Base-by-base conservation (phyloP, 2,329 filamentous ascomycete genomes). In the Gyromitra esculenta region DNA sequence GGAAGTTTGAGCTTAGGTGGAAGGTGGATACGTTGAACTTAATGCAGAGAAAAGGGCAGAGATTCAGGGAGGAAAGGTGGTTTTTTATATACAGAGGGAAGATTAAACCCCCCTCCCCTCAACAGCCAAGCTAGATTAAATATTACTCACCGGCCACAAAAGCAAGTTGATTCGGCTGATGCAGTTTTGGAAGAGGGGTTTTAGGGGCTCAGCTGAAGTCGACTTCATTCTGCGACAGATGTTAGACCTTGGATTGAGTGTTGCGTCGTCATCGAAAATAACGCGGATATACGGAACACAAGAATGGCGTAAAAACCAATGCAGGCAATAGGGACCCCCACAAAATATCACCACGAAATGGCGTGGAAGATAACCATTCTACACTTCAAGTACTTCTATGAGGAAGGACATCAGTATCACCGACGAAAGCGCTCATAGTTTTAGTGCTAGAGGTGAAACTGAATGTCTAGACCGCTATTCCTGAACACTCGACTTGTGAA, bases 221-320 rank as follows among this genome's bases (percentile, higher is more conserved):
- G 25, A 13, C 31, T 57, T 57, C 31, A 13, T 37, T n/a, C 31
- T 39, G 31, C 54, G 13, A 18, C 54, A 57, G 2, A 37, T 57
- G n/a, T 0, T 57, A 57, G 37, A 21, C n/a, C 54, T n/a, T 39
- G 5, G 13, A 8, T 57, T 8, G 31, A n/a, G 13, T 37, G 54
- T n/a, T 37, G 54, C 54, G 31, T 37, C 31, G 31, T 57, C 54
- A 57, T 37, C 54, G 54, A 57, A 57, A 37, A 39, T 57, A 57
- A 57, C 54, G 54, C 54, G 31, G 31, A 57, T 57, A 35, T 39
- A 37, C 54, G 54, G 54, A 57, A 39, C 54, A 31, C 31, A 9
- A 13, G 31, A 37, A 39, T 39, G 31, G 31, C 31, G 31, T 37
- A 57, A 57, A 57, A 3, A 11, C 15, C 8, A 31, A n/a, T 57